A percentile compares a stretch with the other conserved stretches of the same genome.
phyloP scores from a whole-genome alignment of 2,329 filamentous ascomycete species.

The Neophaeococcomyces mojaviensis region DNA sequence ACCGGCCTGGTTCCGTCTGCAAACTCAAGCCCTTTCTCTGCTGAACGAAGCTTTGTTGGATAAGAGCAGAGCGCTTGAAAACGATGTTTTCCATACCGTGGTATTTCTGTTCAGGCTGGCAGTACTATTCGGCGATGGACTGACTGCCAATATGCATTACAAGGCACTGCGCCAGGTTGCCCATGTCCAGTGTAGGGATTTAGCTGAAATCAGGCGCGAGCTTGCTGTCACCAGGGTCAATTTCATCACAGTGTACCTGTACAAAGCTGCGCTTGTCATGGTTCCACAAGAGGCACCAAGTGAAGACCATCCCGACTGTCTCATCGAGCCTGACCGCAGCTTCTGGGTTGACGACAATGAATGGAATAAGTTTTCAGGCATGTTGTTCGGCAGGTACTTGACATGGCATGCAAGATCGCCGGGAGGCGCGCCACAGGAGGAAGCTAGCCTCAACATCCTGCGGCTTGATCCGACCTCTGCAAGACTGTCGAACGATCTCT shows the following conservation, averaged over 20 bases:
- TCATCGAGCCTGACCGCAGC: slow-evolving; percentile 13
- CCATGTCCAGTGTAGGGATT: neutral
- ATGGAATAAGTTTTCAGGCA: slow-evolving; percentile 14
- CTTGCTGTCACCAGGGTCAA: slow-evolving; percentile 17
- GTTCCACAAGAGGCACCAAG: slow-evolving; percentile 7
- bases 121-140: slow-evolving; percentile 15
- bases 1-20: slow-evolving; percentile 15
- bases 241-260: slow-evolving; percentile 11
- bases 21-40: slow-evolving; percentile 14
- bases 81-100: slow-evolving; percentile 14
- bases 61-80: slow-evolving; percentile 7
- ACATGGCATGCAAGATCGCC: slow-evolving; percentile 15
- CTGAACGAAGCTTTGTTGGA: slow-evolving; percentile 11
- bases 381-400: slow-evolving; percentile 8
- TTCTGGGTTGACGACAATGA: slow-evolving; percentile 13
- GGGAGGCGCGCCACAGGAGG: neutral
- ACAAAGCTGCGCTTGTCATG: slow-evolving; percentile 12
- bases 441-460: neutral
- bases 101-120: slow-evolving; percentile 17
- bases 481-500: neutral
- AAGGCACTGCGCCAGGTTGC: slow-evolving; percentile 11
- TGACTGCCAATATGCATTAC: slow-evolving; percentile 14
- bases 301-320: slow-evolving; percentile 3
- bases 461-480: neutral
- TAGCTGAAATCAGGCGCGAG: slow-evolving; percentile 8